These are phyloP conservation scores for Neurospora cerealis DNA, from an alignment of 495 filamentous ascomycete species.

Conservation along the genomic window DNA sequence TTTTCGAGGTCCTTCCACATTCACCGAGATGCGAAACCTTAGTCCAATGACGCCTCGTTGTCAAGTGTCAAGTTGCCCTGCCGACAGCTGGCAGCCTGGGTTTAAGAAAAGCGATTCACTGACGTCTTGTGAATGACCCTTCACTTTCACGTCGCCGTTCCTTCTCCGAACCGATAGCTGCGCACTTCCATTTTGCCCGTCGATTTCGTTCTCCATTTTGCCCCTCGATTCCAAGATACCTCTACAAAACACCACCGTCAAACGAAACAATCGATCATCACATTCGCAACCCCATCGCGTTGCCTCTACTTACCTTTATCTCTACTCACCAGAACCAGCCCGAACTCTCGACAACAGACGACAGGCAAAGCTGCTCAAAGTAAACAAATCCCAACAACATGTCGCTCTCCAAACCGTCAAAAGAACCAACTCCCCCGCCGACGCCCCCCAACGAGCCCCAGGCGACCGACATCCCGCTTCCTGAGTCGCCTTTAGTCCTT, in stretches of 20 bases:
- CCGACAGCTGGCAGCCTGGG: too few relatives aligned
- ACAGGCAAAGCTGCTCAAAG: not conserved
- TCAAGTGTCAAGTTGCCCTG: too few relatives aligned
- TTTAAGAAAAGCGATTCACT: too few relatives aligned
- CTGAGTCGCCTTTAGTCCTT: not conserved
- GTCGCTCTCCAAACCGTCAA: not conserved
- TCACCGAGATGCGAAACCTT: too few relatives aligned
- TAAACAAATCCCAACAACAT: not conserved
- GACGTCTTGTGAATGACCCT: too few relatives aligned
- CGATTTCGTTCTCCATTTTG: too few relatives aligned
- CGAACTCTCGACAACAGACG: not conserved
- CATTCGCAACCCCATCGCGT: not conserved
- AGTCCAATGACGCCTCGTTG: too few relatives aligned
- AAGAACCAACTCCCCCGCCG: not conserved
- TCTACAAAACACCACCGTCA: not conserved
- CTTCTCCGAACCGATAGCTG: too few relatives aligned
- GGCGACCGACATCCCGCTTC: not conserved
- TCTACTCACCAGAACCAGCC: not conserved
- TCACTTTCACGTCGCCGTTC: too few relatives aligned
- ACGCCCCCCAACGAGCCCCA: not conserved
- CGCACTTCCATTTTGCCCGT: too few relatives aligned
- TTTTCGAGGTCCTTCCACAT: too few relatives aligned
- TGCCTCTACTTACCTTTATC: not conserved
- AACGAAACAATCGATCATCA: not conserved
- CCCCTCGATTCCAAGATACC: too few relatives aligned